These are phyloP conservation scores for Chrysanthemum lavandulifolium DNA, from an alignment of 129 eudicot species.

Conservation along the genomic window DNA sequence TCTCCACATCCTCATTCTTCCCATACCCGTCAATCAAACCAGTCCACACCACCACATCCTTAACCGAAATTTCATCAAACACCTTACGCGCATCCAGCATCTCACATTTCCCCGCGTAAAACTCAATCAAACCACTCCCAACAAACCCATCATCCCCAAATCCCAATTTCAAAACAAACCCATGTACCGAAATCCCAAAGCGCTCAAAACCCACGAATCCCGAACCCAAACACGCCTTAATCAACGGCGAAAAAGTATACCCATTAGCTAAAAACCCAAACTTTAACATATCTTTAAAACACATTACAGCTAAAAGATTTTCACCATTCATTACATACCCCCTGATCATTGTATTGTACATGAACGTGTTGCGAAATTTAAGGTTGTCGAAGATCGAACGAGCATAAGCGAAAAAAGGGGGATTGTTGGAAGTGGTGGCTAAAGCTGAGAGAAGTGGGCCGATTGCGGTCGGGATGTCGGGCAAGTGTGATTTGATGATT, in stretches of 20 bases:
- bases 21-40: conserved; percentile 63
- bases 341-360: conserved; percentile 57
- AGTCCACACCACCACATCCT: conserved; percentile 63
- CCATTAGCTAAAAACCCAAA: conserved; percentile 38
- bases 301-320: conserved; percentile 21
- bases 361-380: conserved; percentile 42
- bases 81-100: conserved; percentile 36
- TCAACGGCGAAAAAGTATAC: conserved; percentile 53
- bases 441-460: conserved; percentile 44
- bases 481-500: conserved; percentile 43
- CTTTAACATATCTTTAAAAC: conserved; percentile 32
- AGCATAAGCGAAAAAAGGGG: conserved; percentile 51
- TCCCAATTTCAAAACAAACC: conserved; percentile 45
- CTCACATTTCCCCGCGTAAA: conserved; percentile 36
- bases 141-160: conserved; percentile 42
- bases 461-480: conserved; percentile 32
- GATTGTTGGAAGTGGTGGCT: conserved; percentile 35
- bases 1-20: conserved; percentile 46
- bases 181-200: conserved; percentile 40
- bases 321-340: conserved; percentile 33
- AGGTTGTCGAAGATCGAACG: conserved; percentile 34
- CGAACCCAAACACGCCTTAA: conserved; percentile 43
- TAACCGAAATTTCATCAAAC: conserved; percentile 55
- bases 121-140: conserved; percentile 50
- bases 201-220: not conserved